Evolutionary conservation across 1,284 basidiomycete species (phyloP), one percentile per base, ranked within the genome.

Genomic region (Schizophyllum commune): DNA sequence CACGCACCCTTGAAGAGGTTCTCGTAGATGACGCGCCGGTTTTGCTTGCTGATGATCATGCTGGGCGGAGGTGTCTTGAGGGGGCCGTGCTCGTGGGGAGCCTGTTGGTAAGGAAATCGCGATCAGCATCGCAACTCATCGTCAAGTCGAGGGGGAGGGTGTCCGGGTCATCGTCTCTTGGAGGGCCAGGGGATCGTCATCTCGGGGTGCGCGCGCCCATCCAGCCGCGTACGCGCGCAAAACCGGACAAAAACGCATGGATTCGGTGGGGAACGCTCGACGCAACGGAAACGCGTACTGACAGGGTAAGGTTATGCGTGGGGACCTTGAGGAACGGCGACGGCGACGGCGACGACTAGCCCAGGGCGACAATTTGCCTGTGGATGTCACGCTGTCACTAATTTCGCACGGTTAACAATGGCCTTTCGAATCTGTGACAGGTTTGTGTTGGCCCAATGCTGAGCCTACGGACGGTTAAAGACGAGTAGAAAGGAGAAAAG

Each of bases 1-100:
- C 39, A 77, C 86, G 68, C 67, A 92, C 92, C 95, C 81, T 96
- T 96, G 91, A 98, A 98, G 84, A 98, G 94, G 83, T 90, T 90
- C 82, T 98, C 94, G 83, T 96, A 96, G 82, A 96, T 96, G 75
- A 81, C 73, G 71, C 88, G 88, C 78, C 85, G 83, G 82, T 92
- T 89, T 75, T 88, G 71, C 80, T 94, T 94, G 69, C 88, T 81
- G 73, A 94, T 92, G 68, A 94, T 88, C 91, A 94, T 94, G 78
- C 74, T 92, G 84, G 80, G 79, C 77, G 66, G 74, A 68, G 68
- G 66, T 65, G 63, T 68, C 70, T 70, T 32, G 32, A 20, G 55
- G 62, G 39, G 39, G 17, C 39, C 39, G 39, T 47, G 39, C 39
- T 47, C 39, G 39, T 13, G 39, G 2, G 39, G 39, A 47, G 39